Conservation (phyloP, 768 basidiomycete genomes). For the Sistotremastrum niveocremeum region DNA sequence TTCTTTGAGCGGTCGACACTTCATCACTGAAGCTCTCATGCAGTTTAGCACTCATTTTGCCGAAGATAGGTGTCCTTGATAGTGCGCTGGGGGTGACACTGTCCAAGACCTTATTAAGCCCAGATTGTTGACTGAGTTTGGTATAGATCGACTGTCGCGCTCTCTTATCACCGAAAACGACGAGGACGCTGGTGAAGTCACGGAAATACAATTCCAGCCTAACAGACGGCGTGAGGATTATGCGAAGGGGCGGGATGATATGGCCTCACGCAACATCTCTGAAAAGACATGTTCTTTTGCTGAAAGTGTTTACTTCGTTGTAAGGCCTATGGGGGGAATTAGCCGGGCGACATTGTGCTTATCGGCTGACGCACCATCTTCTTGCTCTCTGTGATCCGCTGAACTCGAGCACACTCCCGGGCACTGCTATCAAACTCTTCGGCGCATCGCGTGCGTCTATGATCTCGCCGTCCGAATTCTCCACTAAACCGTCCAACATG, state of each 20-base stretch:
- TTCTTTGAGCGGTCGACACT: conserved; percentile 54
- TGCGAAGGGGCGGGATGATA: neutral
- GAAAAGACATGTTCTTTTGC: conserved; percentile 78
- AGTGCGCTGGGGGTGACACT: conserved; percentile 30
- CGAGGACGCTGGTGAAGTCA: conserved; percentile 76
- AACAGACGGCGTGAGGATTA: neutral
- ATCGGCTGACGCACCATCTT: conserved; percentile 45
- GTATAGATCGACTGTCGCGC: conserved; percentile 44
- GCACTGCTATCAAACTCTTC: conserved; percentile 64
- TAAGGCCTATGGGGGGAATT: conserved; percentile 42
- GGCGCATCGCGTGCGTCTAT: conserved; percentile 83
- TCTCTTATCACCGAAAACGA: conserved; percentile 64
- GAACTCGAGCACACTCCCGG: conserved; percentile 72
- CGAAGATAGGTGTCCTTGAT: conserved; percentile 42
- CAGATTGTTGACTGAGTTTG: conserved; percentile 38
- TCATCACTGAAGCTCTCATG: conserved; percentile 45
- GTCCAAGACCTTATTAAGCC: conserved; percentile 22
- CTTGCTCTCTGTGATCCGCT: conserved; percentile 70
- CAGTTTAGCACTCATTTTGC: conserved; percentile 36
- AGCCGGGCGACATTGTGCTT: neutral
- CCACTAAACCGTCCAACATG: conserved; percentile 80
- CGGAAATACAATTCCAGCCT: conserved; percentile 89
- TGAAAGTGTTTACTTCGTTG: conserved; percentile 61
- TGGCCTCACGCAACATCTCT: conserved; percentile 73
- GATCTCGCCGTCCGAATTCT: conserved; percentile 76